A percentile compares a stretch with the other conserved stretches of the same genome.
These are phyloP conservation scores for Thecaphora frezii DNA, from an alignment of 1,284 basidiomycete species.

Conservation along the genomic window DNA sequence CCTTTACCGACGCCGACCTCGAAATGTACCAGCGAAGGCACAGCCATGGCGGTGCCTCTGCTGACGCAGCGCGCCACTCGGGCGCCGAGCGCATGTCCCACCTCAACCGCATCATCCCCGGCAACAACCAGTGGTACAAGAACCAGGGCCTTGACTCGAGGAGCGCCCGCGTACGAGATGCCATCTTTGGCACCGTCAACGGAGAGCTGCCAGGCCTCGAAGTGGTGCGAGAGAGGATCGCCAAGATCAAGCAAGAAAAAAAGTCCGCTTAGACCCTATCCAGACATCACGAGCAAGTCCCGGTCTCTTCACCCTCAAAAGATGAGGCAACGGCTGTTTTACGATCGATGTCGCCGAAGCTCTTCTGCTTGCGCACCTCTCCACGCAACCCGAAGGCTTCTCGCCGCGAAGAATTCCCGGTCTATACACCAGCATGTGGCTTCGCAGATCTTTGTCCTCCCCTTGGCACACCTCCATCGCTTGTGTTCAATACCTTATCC, in stretches of 20 bases:
- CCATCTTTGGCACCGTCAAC: slow-evolving; percentile 56
- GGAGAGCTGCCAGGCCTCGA: slow-evolving; percentile 55
- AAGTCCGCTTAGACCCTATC: no score
- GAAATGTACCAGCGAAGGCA: slow-evolving; percentile 35
- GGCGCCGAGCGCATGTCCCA: slow-evolving; percentile 28
- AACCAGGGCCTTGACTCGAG: slow-evolving; percentile 32
- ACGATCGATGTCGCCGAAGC: no score
- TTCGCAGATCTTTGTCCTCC: no score
- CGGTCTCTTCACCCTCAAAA: no score
- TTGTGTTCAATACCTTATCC: no score
- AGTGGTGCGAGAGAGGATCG: slow-evolving; percentile 48
- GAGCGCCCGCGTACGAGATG: slow-evolving; percentile 52
- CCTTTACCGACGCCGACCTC: slow-evolving; percentile 33
- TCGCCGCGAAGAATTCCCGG: no score
- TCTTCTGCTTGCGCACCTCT: no score
- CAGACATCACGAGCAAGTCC: no score
- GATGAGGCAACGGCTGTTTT: no score
- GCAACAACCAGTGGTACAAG: slow-evolving; percentile 36
- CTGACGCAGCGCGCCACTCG: slow-evolving; percentile 17
- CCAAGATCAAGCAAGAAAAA: slow-evolving; percentile 23
- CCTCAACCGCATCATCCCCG: slow-evolving; percentile 29
- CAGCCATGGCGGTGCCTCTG: slow-evolving; percentile 19
- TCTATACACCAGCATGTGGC: no score
- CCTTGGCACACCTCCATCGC: no score
- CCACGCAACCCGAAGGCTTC: no score